Evolutionary conservation across 2,329 filamentous ascomycete species (phyloP), one percentile per base, ranked within the genome.

Genomic region (Ophiostoma sp.): DNA sequence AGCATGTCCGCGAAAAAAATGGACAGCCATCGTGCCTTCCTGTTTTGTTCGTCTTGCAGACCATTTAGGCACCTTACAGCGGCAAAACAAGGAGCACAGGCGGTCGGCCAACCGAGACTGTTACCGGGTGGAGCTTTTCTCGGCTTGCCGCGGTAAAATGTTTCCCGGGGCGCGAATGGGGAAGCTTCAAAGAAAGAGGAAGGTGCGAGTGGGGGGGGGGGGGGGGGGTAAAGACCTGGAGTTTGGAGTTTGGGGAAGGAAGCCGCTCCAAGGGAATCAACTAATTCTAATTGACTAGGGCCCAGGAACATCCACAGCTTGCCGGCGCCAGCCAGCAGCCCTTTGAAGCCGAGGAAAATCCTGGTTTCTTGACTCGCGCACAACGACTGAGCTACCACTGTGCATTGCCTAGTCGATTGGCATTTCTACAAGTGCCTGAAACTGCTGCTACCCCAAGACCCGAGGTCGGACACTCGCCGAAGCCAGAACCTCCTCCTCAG

Each of bases 131-230:
- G 71, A 36, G 65, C 31, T 23, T 27, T 67, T 33, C 23, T 72
- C 71, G 71, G 71, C 62, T 72, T 69, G 67, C 71, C 71, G 67
- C 71, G 71, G 71, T 68, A 70, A 72, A 72, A 39, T n/a, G 66
- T 68, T 70, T 70, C 48, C 68, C 67, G 44, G 33, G 27, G 17
- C 17, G 17, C 20, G 33, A 36, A 64, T 39, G 62, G 62, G 13
- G 62, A 44, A 36, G 39, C 62, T 62, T 17, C 67, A 65, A 67
- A 65, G 44, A 48, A 48, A 48, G 20, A 48, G 44, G 17, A 48
- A 48, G 20, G 44, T 27, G 48, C 65, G 54, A 60, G 70, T 62
- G 67, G 70, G 67, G 39, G 39, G 67, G 48, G 54, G 54, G 44
- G 70, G 52, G 67, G 70, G 67, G 39, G 39, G 67, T 27, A 65